These are phyloP conservation scores for Myxozyma geophila DNA, from an alignment of 805 yeast species.

Conservation along the genomic window DNA sequence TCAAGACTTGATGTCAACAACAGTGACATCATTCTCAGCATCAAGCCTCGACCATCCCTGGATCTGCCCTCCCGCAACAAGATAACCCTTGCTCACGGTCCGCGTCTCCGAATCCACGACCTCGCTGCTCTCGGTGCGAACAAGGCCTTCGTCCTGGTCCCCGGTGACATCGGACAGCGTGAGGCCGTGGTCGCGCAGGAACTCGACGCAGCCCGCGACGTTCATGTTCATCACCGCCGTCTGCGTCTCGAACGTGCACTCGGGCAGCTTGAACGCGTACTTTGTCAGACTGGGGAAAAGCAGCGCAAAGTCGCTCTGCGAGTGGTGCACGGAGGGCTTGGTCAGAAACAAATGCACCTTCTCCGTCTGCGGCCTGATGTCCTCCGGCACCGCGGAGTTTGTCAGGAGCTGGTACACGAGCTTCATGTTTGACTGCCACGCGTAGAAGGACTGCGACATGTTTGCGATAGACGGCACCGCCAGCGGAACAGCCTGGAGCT, in stretches of 20 bases:
- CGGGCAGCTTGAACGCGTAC: constrained; percentile 29
- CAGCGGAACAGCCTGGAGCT: constrained; percentile 29
- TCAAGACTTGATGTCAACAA: constrained; percentile 23
- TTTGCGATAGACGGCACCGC: constrained; percentile 29
- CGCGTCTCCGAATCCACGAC: not conserved
- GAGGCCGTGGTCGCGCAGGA: constrained; percentile 25
- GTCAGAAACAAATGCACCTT: constrained; percentile 25
- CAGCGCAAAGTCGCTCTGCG: constrained; percentile 38
- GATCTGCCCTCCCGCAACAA: constrained; percentile 25
- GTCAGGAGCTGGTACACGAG: constrained; percentile 32
- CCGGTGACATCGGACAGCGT: constrained; percentile 18
- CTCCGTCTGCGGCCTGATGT: constrained; percentile 10
- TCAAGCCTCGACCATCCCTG: constrained; percentile 33
- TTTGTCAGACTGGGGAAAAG: constrained; percentile 34
- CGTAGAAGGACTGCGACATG: constrained; percentile 35
- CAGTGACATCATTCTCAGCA: constrained; percentile 26
- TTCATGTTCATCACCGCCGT: constrained; percentile 35
- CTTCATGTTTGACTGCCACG: constrained; percentile 29
- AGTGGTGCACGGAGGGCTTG: constrained; percentile 36
- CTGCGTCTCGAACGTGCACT: constrained; percentile 33
- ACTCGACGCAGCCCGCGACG: constrained; percentile 32
- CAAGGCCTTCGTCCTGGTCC: constrained; percentile 18
- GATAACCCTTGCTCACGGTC: constrained; percentile 15
- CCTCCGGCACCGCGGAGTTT: constrained; percentile 22
- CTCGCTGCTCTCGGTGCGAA: constrained; percentile 24